Evolutionary conservation across 177 flowering plant species (phyloP), one percentile per base, ranked within the genome.

Genomic region (Vitis hybrid): DNA sequence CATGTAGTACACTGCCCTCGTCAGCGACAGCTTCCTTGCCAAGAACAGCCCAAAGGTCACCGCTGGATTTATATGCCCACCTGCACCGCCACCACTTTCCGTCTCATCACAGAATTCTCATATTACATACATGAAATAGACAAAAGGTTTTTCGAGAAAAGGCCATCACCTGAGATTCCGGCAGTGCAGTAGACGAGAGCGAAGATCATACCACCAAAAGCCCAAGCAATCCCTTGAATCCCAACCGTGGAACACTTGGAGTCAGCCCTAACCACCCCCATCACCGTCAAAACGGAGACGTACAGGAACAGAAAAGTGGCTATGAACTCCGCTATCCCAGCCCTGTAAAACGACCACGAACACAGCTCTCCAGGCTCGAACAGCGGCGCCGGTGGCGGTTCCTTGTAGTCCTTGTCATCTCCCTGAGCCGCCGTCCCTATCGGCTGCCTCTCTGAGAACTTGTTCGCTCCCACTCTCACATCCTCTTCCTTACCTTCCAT

Each of bases 121-220:
- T 56, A 56, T 56, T 56, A 56, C 17, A 56, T 2, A 56, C 12
- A 56, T 7, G 14, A 17, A 56, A 56, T 56, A 18, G 6, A 17
- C 17, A 11, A 17, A n/a, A 26, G 30, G 30, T 26, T 26, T 26
- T 26, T 26, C 30, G 30, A 26, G 30, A 26, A 26, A 26, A 26
- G 30, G 60, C 7, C 1, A 10, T 14, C 14, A 86, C 90, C 91
- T 21, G 91, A 88, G 55, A 88, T 86, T 21, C 91, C 91, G 49
- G 91, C 91, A 18, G 91, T 88, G 69, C 91, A 86, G 76, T 87
- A 87, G 15, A 87, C 91, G 21, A 87, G 87, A 8, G 85, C 87
- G 62, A 87, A 85, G 75, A 87, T 87, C 88, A 82, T 87, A 70
- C 91, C 91, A 50, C 89, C 89, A 56, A 87, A 87, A 14, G 89